A percentile compares a stretch with the other conserved stretches of the same genome.
Conservation (phyloP, 2,329 filamentous ascomycete species). For the Cryphonectria nitschkei region DNA sequence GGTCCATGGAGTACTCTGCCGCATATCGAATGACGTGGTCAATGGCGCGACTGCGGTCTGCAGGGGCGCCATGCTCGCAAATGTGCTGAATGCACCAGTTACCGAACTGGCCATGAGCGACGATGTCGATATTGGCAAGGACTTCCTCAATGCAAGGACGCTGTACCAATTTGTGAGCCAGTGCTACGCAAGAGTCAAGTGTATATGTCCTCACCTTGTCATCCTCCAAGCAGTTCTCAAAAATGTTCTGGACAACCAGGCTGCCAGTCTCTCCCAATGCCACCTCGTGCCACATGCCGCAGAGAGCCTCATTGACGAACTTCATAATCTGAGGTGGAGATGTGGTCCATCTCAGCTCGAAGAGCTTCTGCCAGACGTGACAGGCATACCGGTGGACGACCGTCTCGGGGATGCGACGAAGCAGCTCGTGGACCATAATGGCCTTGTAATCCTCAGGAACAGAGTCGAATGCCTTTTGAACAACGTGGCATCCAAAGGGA, state of each 20-base stretch:
- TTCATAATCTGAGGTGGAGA: conserved; percentile 98
- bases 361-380: conserved; percentile 99
- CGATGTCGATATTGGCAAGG: conserved; percentile 89
- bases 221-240: conserved; percentile 97
- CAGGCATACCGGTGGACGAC: conserved; percentile 98
- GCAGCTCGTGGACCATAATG: conserved; percentile 96
- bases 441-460: conserved; percentile 98
- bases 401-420: conserved; percentile 94
- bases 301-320: conserved; percentile 92
- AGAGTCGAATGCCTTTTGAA: conserved; percentile 98
- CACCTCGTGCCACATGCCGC: conserved; percentile 98
- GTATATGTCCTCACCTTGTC: conserved; percentile 73
- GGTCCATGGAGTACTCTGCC: conserved; percentile 97
- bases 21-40: conserved; percentile 94
- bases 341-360: conserved; percentile 94
- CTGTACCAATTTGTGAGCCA: conserved; percentile 48
- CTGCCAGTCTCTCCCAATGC: conserved; percentile 96
- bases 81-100: conserved; percentile 99
- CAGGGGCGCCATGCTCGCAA: conserved; percentile 91
- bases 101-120: conserved; percentile 96
- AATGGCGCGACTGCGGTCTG: conserved; percentile 89
- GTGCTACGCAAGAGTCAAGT: neutral
- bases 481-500: conserved; percentile 95
- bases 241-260: conserved; percentile 98
- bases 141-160: conserved; percentile 98